Evolutionary conservation across 805 yeast genomes (phyloP).

Genomic region (Cyberlindnera xylosilytica): DNA sequence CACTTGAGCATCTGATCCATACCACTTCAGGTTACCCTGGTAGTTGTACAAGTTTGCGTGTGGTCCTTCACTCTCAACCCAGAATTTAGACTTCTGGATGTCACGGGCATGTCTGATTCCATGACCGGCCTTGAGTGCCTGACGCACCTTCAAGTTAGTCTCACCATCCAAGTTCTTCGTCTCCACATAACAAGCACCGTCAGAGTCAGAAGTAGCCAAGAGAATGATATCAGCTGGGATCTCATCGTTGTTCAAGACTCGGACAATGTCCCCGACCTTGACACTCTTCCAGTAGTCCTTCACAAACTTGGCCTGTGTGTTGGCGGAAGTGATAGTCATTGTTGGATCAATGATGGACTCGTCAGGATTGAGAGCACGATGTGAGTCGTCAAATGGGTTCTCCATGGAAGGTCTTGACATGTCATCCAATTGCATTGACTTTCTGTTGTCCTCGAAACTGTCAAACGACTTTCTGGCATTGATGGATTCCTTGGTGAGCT

Average conservation of each 20-base stretch:
- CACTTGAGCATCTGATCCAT: constrained; percentile 36
- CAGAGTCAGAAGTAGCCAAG: constrained; percentile 63
- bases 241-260: constrained; percentile 74
- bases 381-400: constrained; percentile 26
- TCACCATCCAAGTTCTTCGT: constrained; percentile 83
- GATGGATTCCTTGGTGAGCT: constrained; percentile 24
- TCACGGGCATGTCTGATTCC: constrained; percentile 47
- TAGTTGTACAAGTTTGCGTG: constrained; percentile 74
- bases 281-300: constrained; percentile 67
- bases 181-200: constrained; percentile 70
- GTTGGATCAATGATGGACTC: constrained; percentile 55
- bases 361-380: constrained; percentile 34
- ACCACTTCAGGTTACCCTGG: constrained; percentile 64
- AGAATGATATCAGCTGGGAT: constrained; percentile 74
- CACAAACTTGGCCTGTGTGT: constrained; percentile 38
- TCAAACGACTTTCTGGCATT: constrained; percentile 39
- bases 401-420: constrained; percentile 20
- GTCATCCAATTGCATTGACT: constrained; percentile 30
- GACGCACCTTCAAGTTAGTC: constrained; percentile 73
- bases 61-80: constrained; percentile 83
- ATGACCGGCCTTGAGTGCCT: constrained; percentile 62
- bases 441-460: constrained; percentile 30
- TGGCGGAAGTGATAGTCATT: constrained; percentile 50
- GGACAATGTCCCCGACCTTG: constrained; percentile 68
- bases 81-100: constrained; percentile 49